Evolutionary conservation across 768 basidiomycete genomes (phyloP), one percentile per base, ranked within the genome.

Genomic region (Terana coerulea): DNA sequence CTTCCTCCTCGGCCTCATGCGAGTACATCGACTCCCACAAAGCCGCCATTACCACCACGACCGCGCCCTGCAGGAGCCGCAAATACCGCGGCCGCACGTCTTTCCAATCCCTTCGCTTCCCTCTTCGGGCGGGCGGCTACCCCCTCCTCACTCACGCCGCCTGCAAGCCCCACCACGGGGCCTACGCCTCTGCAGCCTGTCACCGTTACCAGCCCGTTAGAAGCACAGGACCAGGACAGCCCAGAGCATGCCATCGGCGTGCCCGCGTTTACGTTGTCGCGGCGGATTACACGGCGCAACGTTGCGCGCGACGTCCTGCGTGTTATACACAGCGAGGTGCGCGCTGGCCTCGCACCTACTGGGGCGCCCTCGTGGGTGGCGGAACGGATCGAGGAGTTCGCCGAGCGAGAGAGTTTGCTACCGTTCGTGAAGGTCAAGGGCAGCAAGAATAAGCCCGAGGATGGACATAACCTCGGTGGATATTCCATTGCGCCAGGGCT

Each of bases 81-180:
- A 26, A 29, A 24, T 11, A 12, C 63, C 0, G 44, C 58, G 22
- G 53, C 65, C 2, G 50, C 67, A 0, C 75, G 88, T 0, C 74
- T 91, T 10, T 66, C 77, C 24, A 87, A 86, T 59, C 84, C 90
- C 0, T 93, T 94, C 58, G 85, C 88, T 0, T 85, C 86, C 1
- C 75, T 94, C n/a, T 91, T 91, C 59, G 87, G 83, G 5, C 63
- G 69, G 31, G 59, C 67, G 42, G 52, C 72, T 4, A 57, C 66
- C 34, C 68, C 61, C 49, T 60, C 59, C 19, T 61, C 69, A 10
- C 66, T 64, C 51, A 61, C 60, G 21, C 61, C 69, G 8, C 66
- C 65, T 25, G 58, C 60, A 10, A 67, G 46, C 54, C 67, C 58
- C 59, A 65, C 58, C 46, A 34, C 60, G 14, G 31, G 66, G 1